Conservation (phyloP, 371 early-diverging fungal species). For the Apophysomyces elegans region DNA sequence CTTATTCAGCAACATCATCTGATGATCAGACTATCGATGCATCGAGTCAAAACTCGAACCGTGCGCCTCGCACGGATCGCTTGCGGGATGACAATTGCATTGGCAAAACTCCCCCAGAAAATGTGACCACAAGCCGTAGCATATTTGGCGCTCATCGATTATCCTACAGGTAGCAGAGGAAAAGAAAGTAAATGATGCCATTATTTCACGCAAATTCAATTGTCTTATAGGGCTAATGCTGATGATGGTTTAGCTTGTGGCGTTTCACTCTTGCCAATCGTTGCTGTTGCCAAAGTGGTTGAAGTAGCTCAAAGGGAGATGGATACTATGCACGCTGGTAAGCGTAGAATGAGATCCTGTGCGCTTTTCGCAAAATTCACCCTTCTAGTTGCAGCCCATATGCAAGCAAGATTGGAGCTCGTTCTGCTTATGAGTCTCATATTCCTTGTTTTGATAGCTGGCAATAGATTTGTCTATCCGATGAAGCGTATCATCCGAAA, state of each 20-base stretch:
- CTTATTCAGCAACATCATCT: constrained; percentile 29
- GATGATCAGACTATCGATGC: constrained; percentile 21
- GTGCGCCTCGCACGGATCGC: constrained; percentile 7
- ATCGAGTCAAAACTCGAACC: background rate
- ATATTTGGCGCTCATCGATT: constrained; percentile 26
- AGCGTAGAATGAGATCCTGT: constrained; percentile 1
- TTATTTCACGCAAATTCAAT: background rate
- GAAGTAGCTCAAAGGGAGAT: constrained; percentile 23
- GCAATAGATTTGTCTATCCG: constrained; percentile 36
- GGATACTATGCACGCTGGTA: constrained; percentile 28
- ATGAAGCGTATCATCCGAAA: constrained; percentile 41
- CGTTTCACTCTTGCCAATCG: constrained; percentile 44
- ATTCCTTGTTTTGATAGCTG: constrained; percentile 29
- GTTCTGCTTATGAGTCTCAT: constrained; percentile 38
- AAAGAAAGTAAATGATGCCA: background rate
- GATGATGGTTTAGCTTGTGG: constrained; percentile 54
- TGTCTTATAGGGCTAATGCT: constrained; percentile 37
- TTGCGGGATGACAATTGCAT: background rate
- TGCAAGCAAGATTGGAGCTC: constrained; percentile 39
- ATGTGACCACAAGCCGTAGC: background rate
- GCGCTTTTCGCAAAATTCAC: background rate
- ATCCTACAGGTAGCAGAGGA: constrained; percentile 23
- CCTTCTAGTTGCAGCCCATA: constrained; percentile 19
- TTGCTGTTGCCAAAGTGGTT: constrained; percentile 38
- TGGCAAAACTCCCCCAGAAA: background rate